Conservation (phyloP, 139 green algal genomes). For the Limnomonas spitsbergensis region DNA sequence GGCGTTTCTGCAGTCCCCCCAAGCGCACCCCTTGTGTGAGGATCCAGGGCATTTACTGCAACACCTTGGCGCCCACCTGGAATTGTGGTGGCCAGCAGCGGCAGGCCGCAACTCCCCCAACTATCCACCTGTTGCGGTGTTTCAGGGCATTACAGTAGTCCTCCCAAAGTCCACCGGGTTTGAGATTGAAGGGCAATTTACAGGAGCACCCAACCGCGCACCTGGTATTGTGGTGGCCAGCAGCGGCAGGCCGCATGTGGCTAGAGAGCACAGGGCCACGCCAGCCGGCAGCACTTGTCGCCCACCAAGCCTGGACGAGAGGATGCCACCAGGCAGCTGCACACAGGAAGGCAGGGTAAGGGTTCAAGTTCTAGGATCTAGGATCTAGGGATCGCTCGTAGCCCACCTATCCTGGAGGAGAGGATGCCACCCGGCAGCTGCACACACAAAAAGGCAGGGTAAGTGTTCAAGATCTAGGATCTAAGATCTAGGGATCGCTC, state of each 20-base stretch:
- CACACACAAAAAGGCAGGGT: conserved; percentile 35
- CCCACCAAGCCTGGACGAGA: conserved; percentile 69
- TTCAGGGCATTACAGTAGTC: too few relatives aligned
- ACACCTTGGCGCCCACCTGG: too few relatives aligned
- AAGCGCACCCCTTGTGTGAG: too few relatives aligned
- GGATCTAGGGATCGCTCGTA: conserved; percentile 75
- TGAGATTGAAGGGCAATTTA: too few relatives aligned
- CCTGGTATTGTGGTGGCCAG: conserved; percentile 15
- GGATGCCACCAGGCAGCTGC: conserved; percentile 88
- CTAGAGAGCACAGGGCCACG: conserved; percentile 77
- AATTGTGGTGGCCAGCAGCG: too few relatives aligned
- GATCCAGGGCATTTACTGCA: too few relatives aligned
- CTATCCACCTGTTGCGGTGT: too few relatives aligned
- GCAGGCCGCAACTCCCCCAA: too few relatives aligned
- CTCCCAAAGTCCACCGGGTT: too few relatives aligned
- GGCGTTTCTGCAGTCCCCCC: too few relatives aligned
- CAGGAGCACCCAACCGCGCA: background rate
- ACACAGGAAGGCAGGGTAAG: conserved; percentile 39
- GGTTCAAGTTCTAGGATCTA: conserved; percentile 26
- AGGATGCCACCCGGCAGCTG: conserved; percentile 91
- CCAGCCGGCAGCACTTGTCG: conserved; percentile 71
- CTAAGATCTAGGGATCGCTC: conserved; percentile 81
- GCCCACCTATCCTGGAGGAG: conserved; percentile 60
- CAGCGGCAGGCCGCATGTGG: conserved; percentile 50
- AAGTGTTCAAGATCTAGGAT: conserved; percentile 32